Evolutionary conservation across 2,329 filamentous ascomycete genomes (phyloP), one percentile per base, ranked within the genome.

Genomic region (Penicillium sp.): DNA sequence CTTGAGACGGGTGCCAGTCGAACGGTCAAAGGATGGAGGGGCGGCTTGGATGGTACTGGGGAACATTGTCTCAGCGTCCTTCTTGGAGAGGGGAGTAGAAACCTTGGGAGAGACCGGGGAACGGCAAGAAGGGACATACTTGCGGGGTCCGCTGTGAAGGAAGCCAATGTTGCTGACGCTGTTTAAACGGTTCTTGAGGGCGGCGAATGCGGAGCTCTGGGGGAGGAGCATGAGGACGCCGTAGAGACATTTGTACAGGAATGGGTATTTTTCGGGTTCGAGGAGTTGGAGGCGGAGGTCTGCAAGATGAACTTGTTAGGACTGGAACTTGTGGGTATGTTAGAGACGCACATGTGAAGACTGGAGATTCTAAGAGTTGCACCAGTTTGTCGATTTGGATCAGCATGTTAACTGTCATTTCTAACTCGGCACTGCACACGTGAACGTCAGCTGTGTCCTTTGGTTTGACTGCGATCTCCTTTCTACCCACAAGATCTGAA

Each of bases 311-410:
- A 38, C 45, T 49, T 68, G 55, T 55, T 39, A 45, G 29, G 46
- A 13, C 21, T 29, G 27, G 8, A 36, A 3, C 8, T 14, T 42
- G n/a, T 22, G 16, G 10, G 24, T 18, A 36, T 7, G 4, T 2
- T 9, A 36, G 14, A 16, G 38, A 39, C 86, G 75, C 75, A 95
- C 91, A 99, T 44, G 94, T 99, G 68, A 99, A 99, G 1, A 99
- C 94, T 0, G 94, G 94, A 0, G 92, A 97, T 72, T 99, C 94
- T 38, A 99, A 86, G 14, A 99, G 82, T 72, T 99, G 94, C 11
- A 99, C 94, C 14, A 99, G 82, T 73, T 99, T 99, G 74, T 99
- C 94, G 63, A 99, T 97, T 72, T 99, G 95, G 41, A 99, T 99
- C 51, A 99, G 83, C 75, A 97, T 96, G 65, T 96, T 96, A 64